Conservation (phyloP, 768 basidiomycete genomes). For the Neoboletus brunneissimus region DNA sequence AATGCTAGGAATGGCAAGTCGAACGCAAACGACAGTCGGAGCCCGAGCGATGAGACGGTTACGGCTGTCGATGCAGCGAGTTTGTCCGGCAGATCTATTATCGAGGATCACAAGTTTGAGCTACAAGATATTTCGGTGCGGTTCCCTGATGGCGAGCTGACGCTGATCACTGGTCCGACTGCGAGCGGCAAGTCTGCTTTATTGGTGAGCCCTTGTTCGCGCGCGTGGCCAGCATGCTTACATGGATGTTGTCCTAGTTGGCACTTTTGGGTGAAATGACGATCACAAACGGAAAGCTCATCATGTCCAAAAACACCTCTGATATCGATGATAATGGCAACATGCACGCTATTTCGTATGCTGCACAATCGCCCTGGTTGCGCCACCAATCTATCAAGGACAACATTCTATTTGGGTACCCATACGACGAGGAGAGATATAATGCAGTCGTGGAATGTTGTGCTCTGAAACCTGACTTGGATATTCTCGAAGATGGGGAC, state of each 20-base stretch:
- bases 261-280: conserved; percentile 42
- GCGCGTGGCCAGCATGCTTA: background rate
- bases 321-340: conserved; percentile 58
- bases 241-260: conserved; percentile 15
- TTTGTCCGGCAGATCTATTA: conserved; percentile 4
- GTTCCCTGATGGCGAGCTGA: conserved; percentile 47
- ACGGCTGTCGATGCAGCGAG: conserved; percentile 17
- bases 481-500: conserved; percentile 85
- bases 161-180: conserved; percentile 47
- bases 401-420: conserved; percentile 79
- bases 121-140: conserved; percentile 43
- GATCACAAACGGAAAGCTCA: conserved; percentile 33
- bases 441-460: conserved; percentile 78
- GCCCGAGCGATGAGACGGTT: conserved; percentile 5
- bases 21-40: background rate
- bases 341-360: conserved; percentile 66
- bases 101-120: conserved; percentile 38
- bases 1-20: conserved; percentile 3
- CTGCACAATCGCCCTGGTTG: conserved; percentile 70
- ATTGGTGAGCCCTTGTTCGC: conserved; percentile 27
- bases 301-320: conserved; percentile 47
- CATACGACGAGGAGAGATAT: conserved; percentile 69
- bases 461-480: conserved; percentile 76
- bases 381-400: conserved; percentile 72
- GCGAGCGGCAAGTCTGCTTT: conserved; percentile 51